phyloP scores from a whole-genome alignment of 2,329 filamentous ascomycete genomes.

The Didymella pomorum region DNA sequence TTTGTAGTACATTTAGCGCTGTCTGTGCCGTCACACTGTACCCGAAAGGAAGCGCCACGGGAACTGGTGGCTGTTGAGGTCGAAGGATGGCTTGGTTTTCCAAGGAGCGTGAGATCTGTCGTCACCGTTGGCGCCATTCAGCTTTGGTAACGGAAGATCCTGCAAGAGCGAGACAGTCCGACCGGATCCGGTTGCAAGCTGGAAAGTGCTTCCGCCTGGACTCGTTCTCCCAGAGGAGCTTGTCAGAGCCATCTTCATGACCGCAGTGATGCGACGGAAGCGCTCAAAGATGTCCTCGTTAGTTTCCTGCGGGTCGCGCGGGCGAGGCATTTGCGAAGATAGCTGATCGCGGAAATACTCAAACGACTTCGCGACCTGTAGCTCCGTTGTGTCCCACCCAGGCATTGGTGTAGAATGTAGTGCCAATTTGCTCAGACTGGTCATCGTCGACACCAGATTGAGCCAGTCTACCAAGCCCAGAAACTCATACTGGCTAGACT shows the following conservation, averaged over 20 bases:
- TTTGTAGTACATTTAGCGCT: background rate
- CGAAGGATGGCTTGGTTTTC: constrained; percentile 40
- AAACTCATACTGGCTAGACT: constrained; percentile 38
- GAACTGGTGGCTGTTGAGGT: constrained; percentile 44
- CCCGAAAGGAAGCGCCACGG: constrained; percentile 48
- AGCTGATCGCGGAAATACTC: constrained; percentile 46
- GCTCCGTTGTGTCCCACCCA: constrained; percentile 45
- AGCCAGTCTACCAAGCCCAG: constrained; percentile 47
- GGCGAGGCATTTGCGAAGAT: constrained; percentile 42
- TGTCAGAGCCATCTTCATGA: constrained; percentile 41
- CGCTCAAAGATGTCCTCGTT: constrained; percentile 45
- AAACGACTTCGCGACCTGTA: constrained; percentile 45
- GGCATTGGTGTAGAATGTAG: constrained; percentile 41
- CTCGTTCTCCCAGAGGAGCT: constrained; percentile 34
- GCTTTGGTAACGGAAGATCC: constrained; percentile 41
- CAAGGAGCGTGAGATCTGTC: constrained; percentile 41
- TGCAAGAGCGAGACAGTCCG: constrained; percentile 46
- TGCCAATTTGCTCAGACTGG: constrained; percentile 41
- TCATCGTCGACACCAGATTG: constrained; percentile 40
- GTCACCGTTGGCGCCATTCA: constrained; percentile 36
- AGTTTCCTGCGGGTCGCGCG: constrained; percentile 33
- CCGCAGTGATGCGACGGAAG: constrained; percentile 45
- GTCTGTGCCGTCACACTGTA: constrained; percentile 33
- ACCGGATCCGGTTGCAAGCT: constrained; percentile 46
- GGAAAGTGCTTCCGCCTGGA: constrained; percentile 45